Conservation (phyloP, 306 rosid species). For the Trichosanthes cucumerina region DNA sequence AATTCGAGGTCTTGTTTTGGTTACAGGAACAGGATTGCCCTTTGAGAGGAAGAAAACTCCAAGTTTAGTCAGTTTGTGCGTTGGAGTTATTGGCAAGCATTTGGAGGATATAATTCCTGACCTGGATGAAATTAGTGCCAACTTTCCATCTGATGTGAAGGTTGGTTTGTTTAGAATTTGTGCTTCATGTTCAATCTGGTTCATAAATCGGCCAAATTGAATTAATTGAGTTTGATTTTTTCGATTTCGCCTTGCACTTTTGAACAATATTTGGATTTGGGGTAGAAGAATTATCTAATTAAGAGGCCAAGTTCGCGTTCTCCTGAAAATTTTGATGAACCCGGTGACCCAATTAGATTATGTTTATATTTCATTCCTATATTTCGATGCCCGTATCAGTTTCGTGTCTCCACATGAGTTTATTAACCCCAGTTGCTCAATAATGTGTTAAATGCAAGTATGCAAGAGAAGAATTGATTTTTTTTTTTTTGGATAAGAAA, state of each 20-base stretch:
- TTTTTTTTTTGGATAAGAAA: neutral
- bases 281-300: neutral
- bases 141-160: constrained; percentile 72
- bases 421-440: neutral
- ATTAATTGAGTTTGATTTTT: neutral
- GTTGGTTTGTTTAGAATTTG: constrained; percentile 15
- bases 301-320: neutral
- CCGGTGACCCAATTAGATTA: neutral
- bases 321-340: neutral
- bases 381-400: neutral
- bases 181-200: neutral
- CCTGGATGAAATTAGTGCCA: constrained; percentile 52
- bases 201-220: neutral
- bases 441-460: neutral
- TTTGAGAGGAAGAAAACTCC: constrained; percentile 39
- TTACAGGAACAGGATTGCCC: constrained; percentile 30
- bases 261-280: neutral
- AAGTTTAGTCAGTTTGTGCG: constrained; percentile 57
- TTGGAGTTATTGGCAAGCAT: constrained; percentile 72
- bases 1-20: neutral
- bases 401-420: neutral
- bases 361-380: neutral
- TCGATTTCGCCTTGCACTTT: neutral
- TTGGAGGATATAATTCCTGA: constrained; percentile 71
- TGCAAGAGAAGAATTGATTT: neutral